These are phyloP conservation scores for Globisporangium ultimum DNA, from an alignment of 352 stramenopile species.

Conservation along the genomic window DNA sequence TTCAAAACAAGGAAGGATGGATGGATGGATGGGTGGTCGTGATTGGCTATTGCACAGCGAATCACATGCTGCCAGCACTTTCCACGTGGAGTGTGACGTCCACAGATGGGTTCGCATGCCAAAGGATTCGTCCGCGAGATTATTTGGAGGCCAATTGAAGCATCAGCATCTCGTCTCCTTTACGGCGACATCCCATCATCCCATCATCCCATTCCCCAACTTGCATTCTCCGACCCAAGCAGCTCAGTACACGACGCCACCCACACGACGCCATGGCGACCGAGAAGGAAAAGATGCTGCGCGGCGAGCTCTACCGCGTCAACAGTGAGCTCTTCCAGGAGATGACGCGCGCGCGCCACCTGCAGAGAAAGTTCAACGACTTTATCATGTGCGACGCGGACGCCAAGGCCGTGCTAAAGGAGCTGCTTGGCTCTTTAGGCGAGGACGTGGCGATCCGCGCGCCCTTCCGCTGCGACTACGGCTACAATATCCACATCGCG, in stretches of 20 bases:
- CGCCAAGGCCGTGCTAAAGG: slow-evolving; percentile 20
- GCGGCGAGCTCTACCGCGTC: slow-evolving; percentile 46
- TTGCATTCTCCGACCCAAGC: too few species aligned
- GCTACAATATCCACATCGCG: slow-evolving; percentile 75
- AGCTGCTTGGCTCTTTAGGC: slow-evolving; percentile 46
- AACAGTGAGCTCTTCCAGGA: slow-evolving; percentile 32
- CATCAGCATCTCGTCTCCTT: too few species aligned
- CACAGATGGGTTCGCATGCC: too few species aligned
- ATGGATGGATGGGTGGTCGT: too few species aligned
- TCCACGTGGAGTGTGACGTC: too few species aligned
- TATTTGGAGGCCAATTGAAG: too few species aligned
- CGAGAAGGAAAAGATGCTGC: slow-evolving; percentile 54
- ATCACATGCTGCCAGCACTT: too few species aligned
- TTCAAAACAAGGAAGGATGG: too few species aligned
- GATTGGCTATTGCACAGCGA: too few species aligned
- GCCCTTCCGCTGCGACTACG: slow-evolving; percentile 89
- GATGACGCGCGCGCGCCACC: slow-evolving; percentile 23
- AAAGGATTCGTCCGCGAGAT: too few species aligned
- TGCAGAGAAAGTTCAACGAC: not conserved
- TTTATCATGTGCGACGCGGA: slow-evolving; percentile 20
- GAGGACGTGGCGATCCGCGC: slow-evolving; percentile 60
- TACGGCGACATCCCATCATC: too few species aligned
- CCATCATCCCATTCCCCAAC: not conserved
- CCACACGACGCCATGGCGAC: slow-evolving; percentile 11
- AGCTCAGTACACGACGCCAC: not conserved